A percentile compares a stretch with the other conserved stretches of the same genome.
phyloP scores from a whole-genome alignment of 2,329 filamentous ascomycete species.

The Talaromyces sp. region DNA sequence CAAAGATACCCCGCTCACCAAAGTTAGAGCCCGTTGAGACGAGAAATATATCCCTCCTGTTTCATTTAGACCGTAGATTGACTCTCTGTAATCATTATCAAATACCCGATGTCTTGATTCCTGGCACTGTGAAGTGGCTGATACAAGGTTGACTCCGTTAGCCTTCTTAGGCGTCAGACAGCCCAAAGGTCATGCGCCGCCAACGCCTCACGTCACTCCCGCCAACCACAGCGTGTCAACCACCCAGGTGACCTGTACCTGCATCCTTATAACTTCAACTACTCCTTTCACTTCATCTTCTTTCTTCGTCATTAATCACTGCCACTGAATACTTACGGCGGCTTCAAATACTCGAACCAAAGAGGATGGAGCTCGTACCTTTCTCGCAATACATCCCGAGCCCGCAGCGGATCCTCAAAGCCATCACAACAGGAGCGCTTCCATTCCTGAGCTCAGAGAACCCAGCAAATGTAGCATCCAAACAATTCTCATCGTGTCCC shows the following conservation, averaged over 20 bases:
- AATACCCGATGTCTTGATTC: too few species aligned
- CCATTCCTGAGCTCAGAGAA: constrained; percentile 26
- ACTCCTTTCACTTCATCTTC: constrained; percentile 2
- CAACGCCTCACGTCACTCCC: not conserved
- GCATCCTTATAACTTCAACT: constrained; percentile 23
- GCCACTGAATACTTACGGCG: too few species aligned
- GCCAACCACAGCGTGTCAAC: not conserved
- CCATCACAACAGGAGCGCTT: constrained; percentile 29
- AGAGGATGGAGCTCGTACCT: constrained; percentile 10
- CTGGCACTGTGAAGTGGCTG: not conserved
- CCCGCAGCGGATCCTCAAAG: constrained; percentile 36
- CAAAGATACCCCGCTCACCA: constrained; percentile 18
- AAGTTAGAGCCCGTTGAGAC: not conserved
- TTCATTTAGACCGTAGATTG: not conserved
- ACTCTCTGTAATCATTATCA: too few species aligned
- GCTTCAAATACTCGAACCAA: not conserved
- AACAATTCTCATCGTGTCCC: constrained; percentile 30
- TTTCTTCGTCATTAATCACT: not conserved
- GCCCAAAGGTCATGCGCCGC: constrained; percentile 3
- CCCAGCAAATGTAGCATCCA: constrained; percentile 3
- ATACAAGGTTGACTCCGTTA: not conserved
- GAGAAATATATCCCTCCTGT: not conserved
- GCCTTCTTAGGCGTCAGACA: not conserved
- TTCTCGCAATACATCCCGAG: constrained; percentile 27
- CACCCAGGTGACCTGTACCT: constrained; percentile 6